Evolutionary conservation across 805 yeast genomes (phyloP).

Genomic region (Pichia cabralensis): DNA sequence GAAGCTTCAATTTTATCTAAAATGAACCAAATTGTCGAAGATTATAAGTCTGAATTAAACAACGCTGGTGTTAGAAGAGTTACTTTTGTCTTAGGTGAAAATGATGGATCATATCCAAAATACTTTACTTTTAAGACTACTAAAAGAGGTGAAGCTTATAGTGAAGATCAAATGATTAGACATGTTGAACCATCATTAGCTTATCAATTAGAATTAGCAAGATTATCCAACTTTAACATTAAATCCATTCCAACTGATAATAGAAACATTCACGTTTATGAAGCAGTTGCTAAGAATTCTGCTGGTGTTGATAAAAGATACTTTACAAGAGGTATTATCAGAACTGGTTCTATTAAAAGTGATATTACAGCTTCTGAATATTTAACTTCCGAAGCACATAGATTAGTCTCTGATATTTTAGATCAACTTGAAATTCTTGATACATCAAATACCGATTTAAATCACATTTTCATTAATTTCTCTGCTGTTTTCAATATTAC

Average conservation of each 20-base stretch:
- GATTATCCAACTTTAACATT: conserved; percentile 90
- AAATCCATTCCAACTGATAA: conserved; percentile 93
- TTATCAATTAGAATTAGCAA: conserved; percentile 89
- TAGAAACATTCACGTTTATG: conserved; percentile 95
- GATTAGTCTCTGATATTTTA: conserved; percentile 90
- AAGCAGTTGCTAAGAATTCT: conserved; percentile 90
- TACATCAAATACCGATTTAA: conserved; percentile 89
- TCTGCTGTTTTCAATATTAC: conserved; percentile 90
- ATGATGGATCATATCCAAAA: conserved; percentile 82
- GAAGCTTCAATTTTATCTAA: conserved; percentile 61
- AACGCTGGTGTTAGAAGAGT: conserved; percentile 80
- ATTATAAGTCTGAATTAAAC: conserved; percentile 58
- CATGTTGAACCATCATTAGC: conserved; percentile 98
- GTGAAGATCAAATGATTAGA: conserved; percentile 88
- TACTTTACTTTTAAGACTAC: conserved; percentile 76
- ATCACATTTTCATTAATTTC: conserved; percentile 94
- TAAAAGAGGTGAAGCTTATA: conserved; percentile 55
- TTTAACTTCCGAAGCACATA: conserved; percentile 90
- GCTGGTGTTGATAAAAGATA: conserved; percentile 83
- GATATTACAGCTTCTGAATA: conserved; percentile 91
- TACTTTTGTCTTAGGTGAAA: conserved; percentile 79
- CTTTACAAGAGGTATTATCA: conserved; percentile 93
- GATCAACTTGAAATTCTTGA: conserved; percentile 93
- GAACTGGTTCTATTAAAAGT: conserved; percentile 91
- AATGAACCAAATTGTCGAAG: conserved; percentile 55